Evolutionary conservation across 164 flowering plant genomes (phyloP).

Genomic region (Macadamia integrifolia): DNA sequence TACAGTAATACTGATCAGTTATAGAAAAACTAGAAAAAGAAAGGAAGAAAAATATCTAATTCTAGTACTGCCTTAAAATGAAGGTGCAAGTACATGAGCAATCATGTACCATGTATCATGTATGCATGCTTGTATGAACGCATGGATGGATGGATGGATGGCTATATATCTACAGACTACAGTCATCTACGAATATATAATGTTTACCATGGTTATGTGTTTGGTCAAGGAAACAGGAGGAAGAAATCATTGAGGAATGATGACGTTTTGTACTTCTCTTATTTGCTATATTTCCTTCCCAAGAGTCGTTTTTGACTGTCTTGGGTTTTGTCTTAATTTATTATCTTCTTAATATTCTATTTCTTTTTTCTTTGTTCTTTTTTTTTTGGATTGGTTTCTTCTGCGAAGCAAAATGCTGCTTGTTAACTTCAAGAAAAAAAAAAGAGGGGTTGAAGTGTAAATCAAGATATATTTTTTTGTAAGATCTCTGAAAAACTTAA

Average conservation of each 20-base stretch:
- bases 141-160: background rate
- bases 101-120: background rate
- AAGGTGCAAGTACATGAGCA: background rate
- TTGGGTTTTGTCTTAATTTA: conserved; percentile 34
- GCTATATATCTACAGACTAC: background rate
- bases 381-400: conserved; percentile 29
- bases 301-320: conserved; percentile 16
- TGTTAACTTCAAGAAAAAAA: conserved; percentile 34
- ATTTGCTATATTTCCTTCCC: conserved; percentile 12
- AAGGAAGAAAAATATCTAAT: background rate
- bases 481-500: background rate
- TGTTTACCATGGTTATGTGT: too few species aligned
- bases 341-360: conserved; percentile 15
- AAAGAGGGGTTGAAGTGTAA: background rate
- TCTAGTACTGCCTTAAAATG: background rate
- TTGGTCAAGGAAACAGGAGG: conserved; percentile 28
- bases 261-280: conserved; percentile 40
- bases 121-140: background rate
- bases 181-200: too few species aligned
- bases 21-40: too few species aligned
- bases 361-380: conserved; percentile 17
- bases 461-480: background rate
- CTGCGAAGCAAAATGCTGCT: conserved; percentile 55
- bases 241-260: conserved; percentile 73
- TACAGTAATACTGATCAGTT: too few species aligned